phyloP scores from a whole-genome alignment of 176 grass and related monocot species.

The Juncus inflexus region DNA sequence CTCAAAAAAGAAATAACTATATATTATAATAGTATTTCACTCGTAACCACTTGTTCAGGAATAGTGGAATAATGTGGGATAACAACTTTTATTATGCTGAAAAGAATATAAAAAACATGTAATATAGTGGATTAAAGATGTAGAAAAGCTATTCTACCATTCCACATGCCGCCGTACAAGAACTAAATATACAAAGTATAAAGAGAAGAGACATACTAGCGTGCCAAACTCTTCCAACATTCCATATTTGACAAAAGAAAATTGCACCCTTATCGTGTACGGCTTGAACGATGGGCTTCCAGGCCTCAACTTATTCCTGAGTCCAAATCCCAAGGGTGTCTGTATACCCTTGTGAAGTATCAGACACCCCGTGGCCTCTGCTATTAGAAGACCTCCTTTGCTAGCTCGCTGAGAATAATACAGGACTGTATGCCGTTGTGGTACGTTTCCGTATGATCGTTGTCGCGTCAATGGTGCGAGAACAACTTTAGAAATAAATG shows the following conservation, averaged over 20 bases:
- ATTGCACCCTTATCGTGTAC: slow-evolving; percentile 44
- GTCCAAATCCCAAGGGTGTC: slow-evolving; percentile 49
- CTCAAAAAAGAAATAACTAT: too few species aligned
- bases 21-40: too few species aligned
- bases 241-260: slow-evolving; percentile 63
- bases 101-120: too few species aligned
- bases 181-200: too few species aligned
- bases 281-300: slow-evolving; percentile 45
- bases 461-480: slow-evolving; percentile 46
- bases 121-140: too few species aligned
- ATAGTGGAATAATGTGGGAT: too few species aligned
- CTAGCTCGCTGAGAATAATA: slow-evolving; percentile 49
- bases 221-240: slow-evolving; percentile 42
- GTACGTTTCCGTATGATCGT: slow-evolving; percentile 48
- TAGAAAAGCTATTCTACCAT: background rate
- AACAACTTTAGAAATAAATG: slow-evolving; percentile 33
- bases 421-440: slow-evolving; percentile 40
- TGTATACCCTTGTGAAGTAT: slow-evolving; percentile 45
- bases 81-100: too few species aligned
- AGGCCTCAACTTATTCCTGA: slow-evolving; percentile 34
- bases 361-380: slow-evolving; percentile 48
- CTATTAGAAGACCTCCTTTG: slow-evolving; percentile 37
- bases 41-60: too few species aligned
- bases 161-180: too few species aligned
- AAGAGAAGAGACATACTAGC: slow-evolving; percentile 17